Conservation (phyloP, 108 stramenopile species). For the Mediolabrus comicus region DNA sequence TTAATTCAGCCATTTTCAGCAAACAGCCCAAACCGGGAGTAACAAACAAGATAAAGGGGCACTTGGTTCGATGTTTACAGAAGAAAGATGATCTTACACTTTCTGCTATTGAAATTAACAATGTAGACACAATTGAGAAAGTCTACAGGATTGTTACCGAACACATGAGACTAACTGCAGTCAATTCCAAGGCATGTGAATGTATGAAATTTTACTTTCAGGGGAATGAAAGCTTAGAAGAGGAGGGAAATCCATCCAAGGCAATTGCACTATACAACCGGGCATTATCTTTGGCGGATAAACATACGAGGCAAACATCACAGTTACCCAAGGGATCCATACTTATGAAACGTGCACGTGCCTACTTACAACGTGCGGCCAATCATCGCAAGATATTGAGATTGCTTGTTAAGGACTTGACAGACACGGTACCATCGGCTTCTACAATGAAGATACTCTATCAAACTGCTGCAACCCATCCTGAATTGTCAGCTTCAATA, state of each 20-base stretch:
- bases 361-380: slow-evolving; percentile 59
- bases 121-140: slow-evolving; percentile 85
- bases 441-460: slow-evolving; percentile 47
- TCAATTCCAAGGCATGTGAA: slow-evolving; percentile 59
- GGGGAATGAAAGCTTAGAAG: slow-evolving; percentile 72
- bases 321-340: slow-evolving; percentile 56
- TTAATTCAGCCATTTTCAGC: slow-evolving; percentile 58
- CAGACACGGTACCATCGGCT: slow-evolving; percentile 46
- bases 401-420: slow-evolving; percentile 46
- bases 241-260: slow-evolving; percentile 45
- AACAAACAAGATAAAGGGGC: slow-evolving; percentile 49
- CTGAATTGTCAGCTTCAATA: slow-evolving; percentile 45
- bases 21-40: slow-evolving; percentile 36
- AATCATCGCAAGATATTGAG: slow-evolving; percentile 54
- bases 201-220: slow-evolving; percentile 75
- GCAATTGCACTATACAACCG: slow-evolving; percentile 71
- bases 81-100: slow-evolving; percentile 3
- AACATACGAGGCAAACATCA: slow-evolving; percentile 8
- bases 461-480: slow-evolving; percentile 41
- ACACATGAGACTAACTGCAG: slow-evolving; percentile 62
- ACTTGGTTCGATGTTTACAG: slow-evolving; percentile 67
- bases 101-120: slow-evolving; percentile 54
- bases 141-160: slow-evolving; percentile 76
- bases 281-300: slow-evolving; percentile 45
- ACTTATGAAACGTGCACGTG: slow-evolving; percentile 64